A percentile compares a stretch with the other conserved stretches of the same genome.
phyloP scores from a whole-genome alignment of 2,329 filamentous ascomycete genomes.

The Malbranchea zuffiana region DNA sequence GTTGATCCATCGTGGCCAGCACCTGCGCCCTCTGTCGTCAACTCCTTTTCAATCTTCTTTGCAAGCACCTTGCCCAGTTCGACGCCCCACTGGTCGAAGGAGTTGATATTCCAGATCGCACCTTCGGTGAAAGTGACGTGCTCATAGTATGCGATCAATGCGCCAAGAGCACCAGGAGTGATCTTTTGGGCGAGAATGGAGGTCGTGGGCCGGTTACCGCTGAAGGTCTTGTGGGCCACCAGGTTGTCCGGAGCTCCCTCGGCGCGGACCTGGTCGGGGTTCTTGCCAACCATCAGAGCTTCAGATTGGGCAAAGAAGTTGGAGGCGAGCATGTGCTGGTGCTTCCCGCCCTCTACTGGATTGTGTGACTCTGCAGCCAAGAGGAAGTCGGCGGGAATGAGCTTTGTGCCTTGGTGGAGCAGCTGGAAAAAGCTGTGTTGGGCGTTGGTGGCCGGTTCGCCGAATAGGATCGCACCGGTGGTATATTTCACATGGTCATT shows the following conservation, averaged over 20 bases:
- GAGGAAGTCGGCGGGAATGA: conserved; percentile 97
- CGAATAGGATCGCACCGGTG: conserved; percentile 89
- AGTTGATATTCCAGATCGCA: conserved; percentile 98
- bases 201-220: conserved; percentile 93
- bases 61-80: conserved; percentile 94
- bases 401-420: conserved; percentile 96
- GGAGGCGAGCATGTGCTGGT: conserved; percentile 59
- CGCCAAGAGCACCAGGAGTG: conserved; percentile 84
- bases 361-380: conserved; percentile 94
- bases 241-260: conserved; percentile 44
- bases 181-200: conserved; percentile 90
- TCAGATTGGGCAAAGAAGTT: conserved; percentile 43
- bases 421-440: conserved; percentile 99
- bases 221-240: conserved; percentile 97
- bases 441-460: conserved; percentile 96
- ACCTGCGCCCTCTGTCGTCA: conserved; percentile 62
- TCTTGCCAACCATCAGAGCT: conserved; percentile 45
- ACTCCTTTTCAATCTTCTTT: conserved; percentile 78
- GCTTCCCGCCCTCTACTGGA: conserved; percentile 79
- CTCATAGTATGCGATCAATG: conserved; percentile 97
- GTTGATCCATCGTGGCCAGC: conserved; percentile 78
- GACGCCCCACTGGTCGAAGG: conserved; percentile 98
- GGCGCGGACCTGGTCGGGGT: conserved; percentile 37
- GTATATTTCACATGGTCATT: conserved; percentile 92
- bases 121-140: conserved; percentile 97